Evolutionary conservation across 768 basidiomycete species (phyloP).

Genomic region (Tephrocybe sp.): DNA sequence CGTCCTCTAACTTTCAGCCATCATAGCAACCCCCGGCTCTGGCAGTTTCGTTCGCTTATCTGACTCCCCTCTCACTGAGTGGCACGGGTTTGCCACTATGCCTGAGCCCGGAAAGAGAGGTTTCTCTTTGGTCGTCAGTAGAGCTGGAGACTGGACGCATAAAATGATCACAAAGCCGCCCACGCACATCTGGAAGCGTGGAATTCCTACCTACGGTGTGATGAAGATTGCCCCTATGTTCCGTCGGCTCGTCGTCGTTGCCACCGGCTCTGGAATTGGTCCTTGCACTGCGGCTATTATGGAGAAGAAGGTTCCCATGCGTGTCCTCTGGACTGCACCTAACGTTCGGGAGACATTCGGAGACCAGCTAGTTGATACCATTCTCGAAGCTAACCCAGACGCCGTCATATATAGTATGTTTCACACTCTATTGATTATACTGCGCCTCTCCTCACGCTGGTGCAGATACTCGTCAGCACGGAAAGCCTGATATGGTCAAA

Average conservation of each 20-base stretch:
- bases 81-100: slow-evolving; percentile 60
- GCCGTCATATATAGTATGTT: slow-evolving; percentile 56
- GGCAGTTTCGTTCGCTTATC: slow-evolving; percentile 32
- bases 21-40: slow-evolving; percentile 43
- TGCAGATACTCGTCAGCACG: slow-evolving; percentile 43
- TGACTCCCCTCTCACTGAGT: slow-evolving; percentile 51
- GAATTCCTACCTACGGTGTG: slow-evolving; percentile 57
- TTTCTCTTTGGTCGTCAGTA: slow-evolving; percentile 47
- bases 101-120: slow-evolving; percentile 46
- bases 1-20: background rate
- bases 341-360: slow-evolving; percentile 64
- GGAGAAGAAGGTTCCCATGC: slow-evolving; percentile 49
- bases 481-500: slow-evolving; percentile 52
- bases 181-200: slow-evolving; percentile 56
- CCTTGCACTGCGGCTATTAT: slow-evolving; percentile 60
- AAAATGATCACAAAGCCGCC: slow-evolving; percentile 56
- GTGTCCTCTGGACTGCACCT: slow-evolving; percentile 63
- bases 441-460: slow-evolving; percentile 15
- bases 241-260: slow-evolving; percentile 55
- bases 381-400: slow-evolving; percentile 43
- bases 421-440: background rate
- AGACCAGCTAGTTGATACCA: slow-evolving; percentile 55
- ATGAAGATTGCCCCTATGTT: slow-evolving; percentile 56
- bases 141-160: slow-evolving; percentile 61
- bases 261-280: slow-evolving; percentile 64